These are phyloP conservation scores for Solanum gracilifrons DNA, from an alignment of 257 asterid genomes.

Conservation along the genomic window DNA sequence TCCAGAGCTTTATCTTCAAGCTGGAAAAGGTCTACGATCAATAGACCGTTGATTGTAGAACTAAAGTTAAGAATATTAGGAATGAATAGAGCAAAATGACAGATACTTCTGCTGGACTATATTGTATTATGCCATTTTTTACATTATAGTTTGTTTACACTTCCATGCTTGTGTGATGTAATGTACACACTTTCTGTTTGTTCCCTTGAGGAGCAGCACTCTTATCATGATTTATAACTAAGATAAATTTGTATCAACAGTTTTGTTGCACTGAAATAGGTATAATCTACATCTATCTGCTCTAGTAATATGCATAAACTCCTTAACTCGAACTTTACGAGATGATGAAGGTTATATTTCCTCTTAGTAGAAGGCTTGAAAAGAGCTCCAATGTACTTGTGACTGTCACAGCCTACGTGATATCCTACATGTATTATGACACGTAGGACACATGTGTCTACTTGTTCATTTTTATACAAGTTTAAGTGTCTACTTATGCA, in stretches of 20 bases:
- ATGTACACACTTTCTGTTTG: neutral
- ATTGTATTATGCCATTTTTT: neutral
- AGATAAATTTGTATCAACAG: neutral
- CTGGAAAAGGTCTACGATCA: slow-evolving; percentile 7
- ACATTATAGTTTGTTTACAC: neutral
- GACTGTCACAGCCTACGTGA: no score
- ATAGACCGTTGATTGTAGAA: slow-evolving; percentile 1
- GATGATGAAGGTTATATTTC: neutral
- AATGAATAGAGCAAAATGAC: neutral
- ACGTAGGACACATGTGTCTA: neutral
- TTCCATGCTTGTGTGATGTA: neutral
- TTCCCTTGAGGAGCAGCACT: neutral
- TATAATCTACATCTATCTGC: neutral
- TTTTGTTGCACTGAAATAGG: neutral
- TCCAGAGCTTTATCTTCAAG: slow-evolving; percentile 4
- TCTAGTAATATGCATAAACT: neutral
- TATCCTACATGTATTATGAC: no score
- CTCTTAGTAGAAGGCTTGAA: neutral
- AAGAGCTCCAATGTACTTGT: no score
- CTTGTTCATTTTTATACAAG: neutral
- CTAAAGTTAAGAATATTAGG: neutral
- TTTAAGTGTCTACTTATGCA: no score
- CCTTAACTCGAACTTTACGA: neutral
- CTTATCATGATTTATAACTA: neutral
- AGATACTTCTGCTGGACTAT: neutral